These are phyloP conservation scores for Phaeosphaeriaceae sp. DNA, from an alignment of 2,329 filamentous ascomycete species.

Conservation along the genomic window DNA sequence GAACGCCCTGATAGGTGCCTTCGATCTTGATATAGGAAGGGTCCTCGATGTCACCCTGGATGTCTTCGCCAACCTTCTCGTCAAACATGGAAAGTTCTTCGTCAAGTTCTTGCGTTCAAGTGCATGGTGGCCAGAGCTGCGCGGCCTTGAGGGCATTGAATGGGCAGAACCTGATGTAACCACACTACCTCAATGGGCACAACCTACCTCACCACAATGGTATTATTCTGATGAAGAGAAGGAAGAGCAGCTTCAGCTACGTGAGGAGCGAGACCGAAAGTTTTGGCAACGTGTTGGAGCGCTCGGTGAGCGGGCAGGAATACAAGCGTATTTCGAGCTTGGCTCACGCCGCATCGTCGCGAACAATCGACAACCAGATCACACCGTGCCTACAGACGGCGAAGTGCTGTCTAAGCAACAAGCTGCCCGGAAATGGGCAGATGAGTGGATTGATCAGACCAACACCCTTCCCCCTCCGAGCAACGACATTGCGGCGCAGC, in stretches of 20 bases:
- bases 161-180: conserved; percentile 59
- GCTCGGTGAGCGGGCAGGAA: conserved; percentile 60
- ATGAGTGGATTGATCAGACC: conserved; percentile 79
- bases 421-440: conserved; percentile 39
- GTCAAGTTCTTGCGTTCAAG: conserved; percentile 89
- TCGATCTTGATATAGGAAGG: conserved; percentile 93
- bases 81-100: conserved; percentile 93
- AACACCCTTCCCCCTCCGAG: conserved; percentile 82
- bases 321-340: conserved; percentile 88
- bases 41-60: conserved; percentile 94
- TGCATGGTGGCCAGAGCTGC: conserved; percentile 91
- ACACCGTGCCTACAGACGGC: conserved; percentile 29
- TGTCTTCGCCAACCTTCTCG: conserved; percentile 89
- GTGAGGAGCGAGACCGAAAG: conserved; percentile 69
- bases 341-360: conserved; percentile 70
- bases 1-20: conserved; percentile 93
- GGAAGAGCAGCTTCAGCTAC: conserved; percentile 60
- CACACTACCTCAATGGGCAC: conserved; percentile 84
- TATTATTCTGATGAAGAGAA: conserved; percentile 72
- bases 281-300: conserved; percentile 86
- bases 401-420: conserved; percentile 51
- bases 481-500: conserved; percentile 89
- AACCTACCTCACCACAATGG: conserved; percentile 72
- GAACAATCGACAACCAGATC: conserved; percentile 38
- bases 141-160: conserved; percentile 59